Evolutionary conservation across 768 basidiomycete species (phyloP), one percentile per base, ranked within the genome.

Genomic region (Mycena albidolilacea): DNA sequence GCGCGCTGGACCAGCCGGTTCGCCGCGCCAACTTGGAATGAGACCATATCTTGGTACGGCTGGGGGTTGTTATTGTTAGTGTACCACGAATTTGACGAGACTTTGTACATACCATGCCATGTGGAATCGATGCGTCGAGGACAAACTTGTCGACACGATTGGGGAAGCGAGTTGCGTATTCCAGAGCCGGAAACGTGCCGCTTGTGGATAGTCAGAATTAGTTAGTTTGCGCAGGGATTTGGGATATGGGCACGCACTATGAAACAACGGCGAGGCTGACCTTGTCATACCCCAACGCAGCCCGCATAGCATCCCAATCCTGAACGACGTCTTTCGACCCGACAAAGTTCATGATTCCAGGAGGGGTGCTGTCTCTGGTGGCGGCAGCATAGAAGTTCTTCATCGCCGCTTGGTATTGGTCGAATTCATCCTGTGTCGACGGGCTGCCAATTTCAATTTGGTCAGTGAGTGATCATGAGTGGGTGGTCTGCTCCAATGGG

Each of bases 1-100:
- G 77, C 63, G 41, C 77, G 75, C 3, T 64, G 60, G 8, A 77
- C 61, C 1, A 77, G 61, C 7, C 75, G 67, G 64, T 77, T 76
- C 0, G 67, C 61, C 15, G 77, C 77, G 55, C 15, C 70, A 23
- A 77, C 39, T 46, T 77, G 70, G 54, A 57, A 44, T 9, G 39
- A 67, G 37, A 75, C 54, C 54, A 43, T 43, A 43, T 43, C 41
- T 43, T 43, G 41, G 41, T 43, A 43, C 41, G 41, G 41, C 41
- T 43, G 41, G 41, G 41, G 41, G 41, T 43, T 43, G 41, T 43
- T 43, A 43, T 43, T 43, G 41, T 43, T 43, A 43, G 41, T 43
- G 2, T 43, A 43, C 41, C 5, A 43, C 41, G 6, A 43, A 43
- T 43, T 43, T 2, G 5, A 43, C 41, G 41, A 43, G 41, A 43